Conservation (phyloP, 306 rosid species). For the Prunus padus region DNA sequence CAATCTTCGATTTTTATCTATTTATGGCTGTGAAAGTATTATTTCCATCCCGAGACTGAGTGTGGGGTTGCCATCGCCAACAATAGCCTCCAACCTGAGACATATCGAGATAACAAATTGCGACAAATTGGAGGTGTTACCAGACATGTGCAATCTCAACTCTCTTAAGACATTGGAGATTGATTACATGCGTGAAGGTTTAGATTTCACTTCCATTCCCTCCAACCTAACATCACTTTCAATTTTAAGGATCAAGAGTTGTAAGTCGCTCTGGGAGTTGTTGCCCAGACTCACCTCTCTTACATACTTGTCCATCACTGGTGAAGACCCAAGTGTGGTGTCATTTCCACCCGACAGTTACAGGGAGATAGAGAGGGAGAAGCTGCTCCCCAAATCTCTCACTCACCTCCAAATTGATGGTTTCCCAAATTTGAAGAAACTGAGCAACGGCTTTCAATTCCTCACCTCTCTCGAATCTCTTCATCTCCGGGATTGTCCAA, state of each 20-base stretch:
- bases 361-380: neutral
- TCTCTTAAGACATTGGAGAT: constrained; percentile 4
- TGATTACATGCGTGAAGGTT: constrained; percentile 1
- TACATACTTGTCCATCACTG: accelerated
- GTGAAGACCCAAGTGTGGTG: neutral
- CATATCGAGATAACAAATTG: accelerated
- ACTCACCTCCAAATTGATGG: accelerated
- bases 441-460: constrained; percentile 12
- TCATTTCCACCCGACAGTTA: constrained; percentile 8
- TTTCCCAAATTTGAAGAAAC: constrained; percentile 16
- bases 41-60: neutral
- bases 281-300: constrained; percentile 26
- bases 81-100: neutral
- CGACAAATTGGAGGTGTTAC: neutral
- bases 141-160: neutral
- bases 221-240: constrained; percentile 4
- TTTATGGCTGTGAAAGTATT: neutral
- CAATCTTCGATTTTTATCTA: neutral
- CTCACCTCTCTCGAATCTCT: neutral
- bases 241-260: neutral
- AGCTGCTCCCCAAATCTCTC: constrained; percentile 20
- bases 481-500: accelerated
- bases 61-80: neutral
- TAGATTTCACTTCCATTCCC: neutral
- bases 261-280: neutral